Evolutionary conservation across 345 rosid genomes (phyloP).

Genomic region (Gossypium ekmanianum): DNA sequence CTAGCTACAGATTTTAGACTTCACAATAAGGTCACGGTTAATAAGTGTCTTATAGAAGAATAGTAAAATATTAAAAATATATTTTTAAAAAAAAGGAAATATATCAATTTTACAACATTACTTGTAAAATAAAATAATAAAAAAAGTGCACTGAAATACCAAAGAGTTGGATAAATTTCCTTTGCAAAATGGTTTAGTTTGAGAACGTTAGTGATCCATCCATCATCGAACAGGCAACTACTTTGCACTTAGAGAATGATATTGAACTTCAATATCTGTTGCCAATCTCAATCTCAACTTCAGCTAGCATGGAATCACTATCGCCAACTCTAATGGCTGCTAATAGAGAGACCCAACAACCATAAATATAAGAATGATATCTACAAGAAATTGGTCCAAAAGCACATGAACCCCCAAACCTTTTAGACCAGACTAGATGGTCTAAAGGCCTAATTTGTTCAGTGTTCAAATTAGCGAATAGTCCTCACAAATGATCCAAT

Average conservation of each 20-base stretch:
- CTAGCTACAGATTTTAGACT: too few species aligned
- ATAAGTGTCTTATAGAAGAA: fast-evolving
- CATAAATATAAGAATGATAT: not conserved
- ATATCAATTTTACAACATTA: too few species aligned
- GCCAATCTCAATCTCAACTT: not conserved
- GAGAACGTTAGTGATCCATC: not conserved
- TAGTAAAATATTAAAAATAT: too few species aligned
- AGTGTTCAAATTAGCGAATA: not conserved
- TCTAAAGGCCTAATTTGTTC: not conserved
- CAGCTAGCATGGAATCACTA: not conserved
- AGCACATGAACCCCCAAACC: not conserved
- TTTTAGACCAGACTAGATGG: not conserved
- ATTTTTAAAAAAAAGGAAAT: too few species aligned
- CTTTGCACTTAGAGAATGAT: not conserved
- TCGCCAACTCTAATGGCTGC: not conserved
- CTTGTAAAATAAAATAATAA: too few species aligned
- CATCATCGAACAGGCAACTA: not conserved
- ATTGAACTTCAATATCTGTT: not conserved
- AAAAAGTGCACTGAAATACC: not conserved
- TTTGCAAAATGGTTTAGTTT: not conserved
- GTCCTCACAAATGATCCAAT: not conserved
- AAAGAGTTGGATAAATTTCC: not conserved
- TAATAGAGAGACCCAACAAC: not conserved
- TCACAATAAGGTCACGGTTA: fast-evolving
- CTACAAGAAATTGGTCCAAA: not conserved